A percentile compares a stretch with the other conserved stretches of the same genome.
Conservation (phyloP, 73 alveolate species). For the Paramecium tetraurelia region DNA sequence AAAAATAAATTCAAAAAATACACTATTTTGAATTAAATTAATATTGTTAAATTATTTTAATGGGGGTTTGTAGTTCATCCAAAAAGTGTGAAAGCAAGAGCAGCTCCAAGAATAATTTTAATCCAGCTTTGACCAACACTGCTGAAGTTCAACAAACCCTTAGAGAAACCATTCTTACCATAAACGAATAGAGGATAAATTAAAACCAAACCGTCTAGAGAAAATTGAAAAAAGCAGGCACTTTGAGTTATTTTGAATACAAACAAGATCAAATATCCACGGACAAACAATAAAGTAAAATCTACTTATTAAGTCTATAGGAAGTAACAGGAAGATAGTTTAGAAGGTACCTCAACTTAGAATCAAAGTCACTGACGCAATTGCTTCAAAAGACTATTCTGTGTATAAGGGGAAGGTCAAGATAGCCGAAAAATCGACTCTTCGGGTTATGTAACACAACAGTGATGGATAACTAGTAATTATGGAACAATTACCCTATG, state of each 20-base stretch:
- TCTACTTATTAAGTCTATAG: background rate
- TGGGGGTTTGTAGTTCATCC: background rate
- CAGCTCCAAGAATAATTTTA: background rate
- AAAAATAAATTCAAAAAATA: background rate
- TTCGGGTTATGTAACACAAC: background rate
- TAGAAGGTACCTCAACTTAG: background rate
- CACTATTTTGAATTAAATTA: background rate
- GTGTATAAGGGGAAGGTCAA: background rate
- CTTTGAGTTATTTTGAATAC: background rate
- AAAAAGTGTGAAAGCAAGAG: background rate
- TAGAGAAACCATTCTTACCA: background rate
- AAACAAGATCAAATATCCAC: background rate
- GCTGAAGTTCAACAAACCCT: background rate
- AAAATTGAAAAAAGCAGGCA: background rate
- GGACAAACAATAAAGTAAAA: background rate
- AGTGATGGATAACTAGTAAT: background rate
- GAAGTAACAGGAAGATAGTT: background rate
- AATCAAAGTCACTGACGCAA: background rate
- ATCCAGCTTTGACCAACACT: background rate
- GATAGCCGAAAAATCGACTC: background rate
- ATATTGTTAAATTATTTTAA: background rate
- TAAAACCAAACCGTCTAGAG: background rate
- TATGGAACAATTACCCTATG: background rate
- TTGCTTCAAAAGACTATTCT: background rate
- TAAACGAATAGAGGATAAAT: background rate